phyloP scores from a whole-genome alignment of 192 early-diverging fungal species.

The Rhizophagus sp. region DNA sequence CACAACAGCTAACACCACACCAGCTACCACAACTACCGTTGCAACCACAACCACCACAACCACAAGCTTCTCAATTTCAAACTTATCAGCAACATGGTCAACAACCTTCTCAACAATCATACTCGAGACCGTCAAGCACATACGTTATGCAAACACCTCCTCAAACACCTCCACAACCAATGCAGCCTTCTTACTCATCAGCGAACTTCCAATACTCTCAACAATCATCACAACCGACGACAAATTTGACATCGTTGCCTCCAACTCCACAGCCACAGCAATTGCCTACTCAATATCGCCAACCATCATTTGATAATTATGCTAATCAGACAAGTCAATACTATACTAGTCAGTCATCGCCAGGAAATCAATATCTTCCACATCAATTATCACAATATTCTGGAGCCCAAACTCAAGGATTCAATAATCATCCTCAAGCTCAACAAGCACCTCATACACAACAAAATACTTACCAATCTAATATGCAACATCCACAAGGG shows the following conservation, averaged over 20 bases:
- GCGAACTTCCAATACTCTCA: background rate
- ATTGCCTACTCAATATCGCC: background rate
- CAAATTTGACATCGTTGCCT: too few relatives aligned
- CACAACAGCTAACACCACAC: background rate
- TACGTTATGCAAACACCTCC: too few relatives aligned
- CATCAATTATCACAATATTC: background rate
- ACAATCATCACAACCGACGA: too few relatives aligned
- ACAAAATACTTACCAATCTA: background rate
- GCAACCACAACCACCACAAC: slow-evolving; percentile 10
- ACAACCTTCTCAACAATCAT: too few relatives aligned
- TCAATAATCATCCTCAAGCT: background rate
- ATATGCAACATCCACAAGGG: background rate
- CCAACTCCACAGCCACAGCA: background rate
- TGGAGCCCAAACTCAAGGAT: background rate
- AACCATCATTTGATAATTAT: background rate
- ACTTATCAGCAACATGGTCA: background rate
- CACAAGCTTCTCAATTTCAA: background rate
- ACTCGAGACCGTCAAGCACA: background rate
- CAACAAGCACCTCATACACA: background rate
- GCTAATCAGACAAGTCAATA: background rate
- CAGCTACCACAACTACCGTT: background rate
- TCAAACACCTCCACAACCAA: background rate
- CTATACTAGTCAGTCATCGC: background rate
- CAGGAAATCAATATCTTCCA: background rate
- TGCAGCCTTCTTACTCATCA: background rate